Percentiles rank a stretch among this genome's conserved stretches.
Conservation (phyloP, 805 yeast genomes). For the Isabelozyma gotoi region DNA sequence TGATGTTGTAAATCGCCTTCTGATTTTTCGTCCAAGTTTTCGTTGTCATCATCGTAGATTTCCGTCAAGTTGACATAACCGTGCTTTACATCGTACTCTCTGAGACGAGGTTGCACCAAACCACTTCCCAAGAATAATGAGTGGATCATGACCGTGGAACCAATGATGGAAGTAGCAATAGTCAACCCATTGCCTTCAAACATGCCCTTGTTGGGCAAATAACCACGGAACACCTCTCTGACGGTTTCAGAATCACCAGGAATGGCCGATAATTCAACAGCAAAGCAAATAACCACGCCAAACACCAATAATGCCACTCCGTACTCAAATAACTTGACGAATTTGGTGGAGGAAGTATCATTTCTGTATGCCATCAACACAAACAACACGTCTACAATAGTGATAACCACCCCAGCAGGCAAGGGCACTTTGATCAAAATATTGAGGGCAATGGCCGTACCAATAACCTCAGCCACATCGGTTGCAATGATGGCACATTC, state of each 20-base stretch:
- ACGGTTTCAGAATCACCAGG: constrained; percentile 24
- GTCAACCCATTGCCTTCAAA: constrained; percentile 43
- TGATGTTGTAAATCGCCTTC: constrained; percentile 1
- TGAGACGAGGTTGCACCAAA: constrained; percentile 46
- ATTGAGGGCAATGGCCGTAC: constrained; percentile 51
- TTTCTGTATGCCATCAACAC: constrained; percentile 49
- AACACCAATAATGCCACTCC: constrained; percentile 43
- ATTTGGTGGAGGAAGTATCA: constrained; percentile 38
- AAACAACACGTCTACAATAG: constrained; percentile 45
- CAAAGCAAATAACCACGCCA: constrained; percentile 45
- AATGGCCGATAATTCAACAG: constrained; percentile 41
- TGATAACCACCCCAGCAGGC: constrained; percentile 49
- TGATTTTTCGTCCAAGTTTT: constrained; percentile 1
- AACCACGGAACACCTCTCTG: constrained; percentile 42
- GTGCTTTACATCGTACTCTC: constrained; percentile 43
- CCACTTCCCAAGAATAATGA: constrained; percentile 50
- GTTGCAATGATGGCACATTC: constrained; percentile 52
- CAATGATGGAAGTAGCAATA: constrained; percentile 47
- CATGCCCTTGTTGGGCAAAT: constrained; percentile 43
- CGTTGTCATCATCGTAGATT: constrained; percentile 9
- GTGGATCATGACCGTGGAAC: constrained; percentile 55
- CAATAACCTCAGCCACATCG: constrained; percentile 54
- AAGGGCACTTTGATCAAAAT: constrained; percentile 44
- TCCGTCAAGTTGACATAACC: constrained; percentile 29
- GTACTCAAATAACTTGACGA: constrained; percentile 36